phyloP scores from a whole-genome alignment of 306 rosid species.

The Cicer yamashitae region DNA sequence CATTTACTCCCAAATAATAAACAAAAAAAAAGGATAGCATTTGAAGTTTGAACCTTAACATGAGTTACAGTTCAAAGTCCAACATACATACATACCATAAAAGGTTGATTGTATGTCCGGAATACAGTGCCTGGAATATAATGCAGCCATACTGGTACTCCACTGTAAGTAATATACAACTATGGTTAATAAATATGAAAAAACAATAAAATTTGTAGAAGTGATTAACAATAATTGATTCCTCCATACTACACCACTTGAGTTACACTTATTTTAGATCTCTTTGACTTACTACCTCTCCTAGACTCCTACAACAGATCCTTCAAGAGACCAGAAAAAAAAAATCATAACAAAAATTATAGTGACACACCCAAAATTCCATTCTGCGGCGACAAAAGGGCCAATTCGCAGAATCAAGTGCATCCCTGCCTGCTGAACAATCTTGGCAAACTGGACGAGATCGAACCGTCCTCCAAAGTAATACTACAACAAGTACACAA shows the following conservation, averaged over 20 bases:
- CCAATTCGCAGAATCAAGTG: slow-evolving; percentile 58
- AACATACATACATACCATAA: slow-evolving; percentile 64
- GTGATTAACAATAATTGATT: background rate
- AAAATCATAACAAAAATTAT: background rate
- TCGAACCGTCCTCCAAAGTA: slow-evolving; percentile 61
- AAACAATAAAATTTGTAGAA: slow-evolving; percentile 18
- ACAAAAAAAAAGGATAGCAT: background rate
- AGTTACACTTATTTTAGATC: slow-evolving; percentile 9
- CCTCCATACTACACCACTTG: background rate
- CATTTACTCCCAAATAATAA: slow-evolving; percentile 19
- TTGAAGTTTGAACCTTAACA: background rate
- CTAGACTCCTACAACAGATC: background rate
- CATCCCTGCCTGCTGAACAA: slow-evolving; percentile 55
- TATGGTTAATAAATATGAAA: slow-evolving; percentile 40
- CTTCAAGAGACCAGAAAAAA: background rate
- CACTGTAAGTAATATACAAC: slow-evolving; percentile 60
- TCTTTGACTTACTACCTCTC: background rate
- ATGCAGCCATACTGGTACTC: slow-evolving; percentile 96
- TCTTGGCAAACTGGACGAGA: slow-evolving; percentile 58
- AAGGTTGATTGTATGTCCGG: slow-evolving; percentile 79
- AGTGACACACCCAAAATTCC: slow-evolving; percentile 55
- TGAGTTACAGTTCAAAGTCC: slow-evolving; percentile 34
- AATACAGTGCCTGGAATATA: slow-evolving; percentile 85
- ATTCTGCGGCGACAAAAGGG: slow-evolving; percentile 62
- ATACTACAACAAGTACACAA: slow-evolving; percentile 48